Evolutionary conservation across 2,329 filamentous ascomycete genomes (phyloP), one percentile per base, ranked within the genome.

Genomic region (Arthrinium phaeospermum): DNA sequence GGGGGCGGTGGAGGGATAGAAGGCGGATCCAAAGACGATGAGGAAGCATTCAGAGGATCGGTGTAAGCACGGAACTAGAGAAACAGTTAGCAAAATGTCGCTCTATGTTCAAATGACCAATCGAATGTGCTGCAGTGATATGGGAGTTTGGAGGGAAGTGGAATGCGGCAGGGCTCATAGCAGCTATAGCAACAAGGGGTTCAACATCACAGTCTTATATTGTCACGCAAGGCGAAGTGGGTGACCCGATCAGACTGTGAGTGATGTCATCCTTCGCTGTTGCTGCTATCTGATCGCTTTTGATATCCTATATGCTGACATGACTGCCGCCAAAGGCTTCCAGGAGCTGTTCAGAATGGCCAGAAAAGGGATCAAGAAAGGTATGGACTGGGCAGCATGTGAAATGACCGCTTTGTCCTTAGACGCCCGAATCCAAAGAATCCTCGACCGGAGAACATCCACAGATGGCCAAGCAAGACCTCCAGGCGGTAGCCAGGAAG

Each of bases 1-100:
- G 90, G 88, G 2, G 87, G 88, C 3, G 90, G 89, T 8, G 89
- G 88, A 3, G 84, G 88, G 68, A 90, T 87, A 16, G 89, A 90
- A 2, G 88, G 90, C 67, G 88, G 89, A 72, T 87, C 86, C 76
- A 90, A 81, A 34, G 87, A 86, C 53, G 87, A 86, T 57, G 82
- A 81, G 71, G 80, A 82, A 14, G 82, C 82, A 79, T 86, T 89
- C 70, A 89, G 79, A 19, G 87, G 84, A 76, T 90, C 88, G 49
- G 88, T 89, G 76, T 90, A 90, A 22, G 88, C 85, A 74, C 88
- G 89, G 78, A 91, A 91, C 89, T 91, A 51, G 14, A 45, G 24
- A 67, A 67, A n/a, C 30, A 30, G 49, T 70, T 70, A 70, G 68
- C 68, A 47, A 16, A 24, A 22, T 24, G 10, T 41, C 57, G 34